phyloP scores from a whole-genome alignment of 306 rosid species.

The Lathyrus tuberosus region DNA sequence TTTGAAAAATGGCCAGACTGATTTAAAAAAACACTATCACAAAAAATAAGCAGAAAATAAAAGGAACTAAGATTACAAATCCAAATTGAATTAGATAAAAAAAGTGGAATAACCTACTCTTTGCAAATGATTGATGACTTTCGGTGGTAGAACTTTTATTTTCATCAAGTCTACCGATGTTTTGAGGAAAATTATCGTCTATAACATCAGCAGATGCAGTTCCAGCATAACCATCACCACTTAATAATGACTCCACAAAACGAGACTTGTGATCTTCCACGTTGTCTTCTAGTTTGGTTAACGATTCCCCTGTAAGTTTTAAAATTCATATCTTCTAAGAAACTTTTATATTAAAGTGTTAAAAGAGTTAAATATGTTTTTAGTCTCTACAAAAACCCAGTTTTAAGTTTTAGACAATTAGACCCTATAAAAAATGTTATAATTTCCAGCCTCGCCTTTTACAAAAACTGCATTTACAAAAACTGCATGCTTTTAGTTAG shows the following conservation, averaged over 20 bases:
- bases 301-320: conserved; percentile 68
- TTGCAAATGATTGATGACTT: conserved; percentile 45
- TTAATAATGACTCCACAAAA: conserved; percentile 81
- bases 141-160: conserved; percentile 43
- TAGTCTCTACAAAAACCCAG: neutral
- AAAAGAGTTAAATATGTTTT: neutral
- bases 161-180: conserved; percentile 44
- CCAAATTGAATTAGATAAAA: conserved; percentile 30
- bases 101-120: conserved; percentile 55
- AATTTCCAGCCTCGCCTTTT: neutral
- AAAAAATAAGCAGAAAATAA: conserved; percentile 12
- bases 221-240: conserved; percentile 53
- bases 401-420: conserved; percentile 2
- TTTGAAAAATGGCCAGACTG: neutral
- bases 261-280: conserved; percentile 77
- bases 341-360: conserved; percentile 23
- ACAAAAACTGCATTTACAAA: conserved; percentile 7
- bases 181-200: conserved; percentile 40
- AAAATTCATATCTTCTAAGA: conserved; percentile 27
- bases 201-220: conserved; percentile 46
- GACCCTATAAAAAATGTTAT: neutral
- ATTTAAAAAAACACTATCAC: conserved; percentile 5
- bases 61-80: conserved; percentile 30
- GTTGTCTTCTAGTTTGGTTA: conserved; percentile 62
- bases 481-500: neutral